Base-by-base conservation (phyloP, 139 green algal species). In the Marvania coccoides region DNA sequence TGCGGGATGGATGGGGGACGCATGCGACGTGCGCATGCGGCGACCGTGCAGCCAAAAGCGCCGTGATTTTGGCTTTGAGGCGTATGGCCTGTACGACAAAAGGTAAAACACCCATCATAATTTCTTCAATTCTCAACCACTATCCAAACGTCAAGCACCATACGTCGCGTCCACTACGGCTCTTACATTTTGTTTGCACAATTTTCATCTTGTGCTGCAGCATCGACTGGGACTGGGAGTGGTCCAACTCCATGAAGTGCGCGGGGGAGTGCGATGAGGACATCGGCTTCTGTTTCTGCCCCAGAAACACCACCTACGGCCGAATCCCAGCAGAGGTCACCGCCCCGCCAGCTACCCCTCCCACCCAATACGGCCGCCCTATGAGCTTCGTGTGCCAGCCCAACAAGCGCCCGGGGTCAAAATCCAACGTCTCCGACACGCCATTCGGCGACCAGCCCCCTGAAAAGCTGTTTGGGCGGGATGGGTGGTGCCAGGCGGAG, bases 401-500 rank as follows among this genome's bases (percentile, higher is more conserved):
- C 29, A 37, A 24, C 37, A 57, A 59, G 28, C 26, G 35, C 13
- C 14, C 30, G 15, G 13, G 15, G 33, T 39, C 40, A 12, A 30
- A n/a, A 5, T 10, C 29, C 14, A 34, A 29, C 34, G 8, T 47
- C 23, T n/a, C n/a, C n/a, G n/a, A n/a, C n/a, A n/a, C n/a, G n/a
- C n/a, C n/a, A n/a, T 78, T 56, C 58, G 74, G 77, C 3, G 26
- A 42, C 0, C 42, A 67, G 1, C 30, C 38, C 8, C 69, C 58
- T 6, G 70, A 78, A 8, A 57, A 79, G 4, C 38, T 87, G 48
- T 73, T 71, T 24, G 80, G 80, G 3, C 48, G 31, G 0, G 8
- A 76, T 3, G 80, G 80, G 36, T 86, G 76, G 75, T 86, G 80
- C 59, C 71, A 82, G 37, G 61, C 68, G 6, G 74, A 72, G 24